Percentiles rank a stretch among this genome's conserved stretches.
These are phyloP conservation scores for Cyberlindnera mycetangii DNA, from an alignment of 805 yeast genomes.

Conservation along the genomic window DNA sequence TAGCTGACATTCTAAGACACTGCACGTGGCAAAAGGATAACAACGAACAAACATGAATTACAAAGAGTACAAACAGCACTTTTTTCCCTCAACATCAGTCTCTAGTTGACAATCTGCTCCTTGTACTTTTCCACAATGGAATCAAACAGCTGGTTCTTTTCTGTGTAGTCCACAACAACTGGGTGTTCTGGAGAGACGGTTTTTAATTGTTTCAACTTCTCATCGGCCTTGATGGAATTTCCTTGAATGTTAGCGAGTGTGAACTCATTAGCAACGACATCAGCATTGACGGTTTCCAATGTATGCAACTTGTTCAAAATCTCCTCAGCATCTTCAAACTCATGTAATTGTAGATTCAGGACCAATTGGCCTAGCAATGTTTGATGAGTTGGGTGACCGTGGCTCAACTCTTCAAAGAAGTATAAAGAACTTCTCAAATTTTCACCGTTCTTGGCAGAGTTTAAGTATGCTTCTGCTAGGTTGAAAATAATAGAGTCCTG, in stretches of 20 bases:
- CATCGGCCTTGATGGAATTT: constrained; percentile 29
- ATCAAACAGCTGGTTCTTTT: constrained; percentile 64
- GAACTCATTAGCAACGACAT: constrained; percentile 62
- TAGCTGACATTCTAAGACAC: too few species aligned
- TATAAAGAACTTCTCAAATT: constrained; percentile 46
- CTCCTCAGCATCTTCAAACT: constrained; percentile 80
- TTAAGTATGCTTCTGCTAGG: constrained; percentile 73
- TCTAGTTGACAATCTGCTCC: constrained; percentile 18
- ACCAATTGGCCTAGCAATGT: constrained; percentile 64
- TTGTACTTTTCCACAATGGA: constrained; percentile 61
- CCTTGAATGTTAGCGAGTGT: constrained; percentile 59
- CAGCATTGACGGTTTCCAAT: constrained; percentile 37
- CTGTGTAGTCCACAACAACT: constrained; percentile 53
- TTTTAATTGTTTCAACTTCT: constrained; percentile 45
- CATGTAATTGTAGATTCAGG: constrained; percentile 73
- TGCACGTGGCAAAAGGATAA: too few species aligned
- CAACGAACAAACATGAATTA: too few species aligned
- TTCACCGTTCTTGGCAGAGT: constrained; percentile 41
- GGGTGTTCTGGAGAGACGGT: constrained; percentile 54
- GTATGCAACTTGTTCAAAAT: constrained; percentile 42
- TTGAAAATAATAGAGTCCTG: constrained; percentile 77
- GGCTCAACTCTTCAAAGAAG: constrained; percentile 79
- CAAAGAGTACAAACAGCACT: too few species aligned
- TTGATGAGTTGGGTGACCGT: constrained; percentile 46
- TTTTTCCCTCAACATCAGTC: not conserved